Conservation (phyloP, 768 basidiomycete species). For the Hortiboletus flavorubellus region DNA sequence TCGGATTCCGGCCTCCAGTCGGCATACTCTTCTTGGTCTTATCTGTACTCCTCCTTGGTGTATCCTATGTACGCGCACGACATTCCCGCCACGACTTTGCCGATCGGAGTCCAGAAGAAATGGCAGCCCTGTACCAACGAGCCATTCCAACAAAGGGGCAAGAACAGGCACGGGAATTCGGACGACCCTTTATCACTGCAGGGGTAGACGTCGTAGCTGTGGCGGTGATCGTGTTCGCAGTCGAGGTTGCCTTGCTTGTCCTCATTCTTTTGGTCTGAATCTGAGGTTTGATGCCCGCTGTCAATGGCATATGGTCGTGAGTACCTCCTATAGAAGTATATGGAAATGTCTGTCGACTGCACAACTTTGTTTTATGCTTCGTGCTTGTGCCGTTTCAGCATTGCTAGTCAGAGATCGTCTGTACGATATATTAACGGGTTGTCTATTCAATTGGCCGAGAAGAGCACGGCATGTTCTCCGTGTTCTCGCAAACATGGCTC, state of each 20-base stretch:
- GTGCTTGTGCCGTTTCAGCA: background rate
- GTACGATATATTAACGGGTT: constrained; percentile 13
- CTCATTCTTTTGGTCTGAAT: constrained; percentile 45
- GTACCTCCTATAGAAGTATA: background rate
- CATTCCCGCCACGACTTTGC: constrained; percentile 77
- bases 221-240: constrained; percentile 53
- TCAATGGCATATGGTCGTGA: constrained; percentile 10
- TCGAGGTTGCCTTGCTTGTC: constrained; percentile 64
- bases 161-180: constrained; percentile 60
- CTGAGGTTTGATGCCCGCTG: constrained; percentile 9
- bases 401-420: constrained; percentile 11
- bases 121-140: constrained; percentile 25
- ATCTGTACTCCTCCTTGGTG: constrained; percentile 54
- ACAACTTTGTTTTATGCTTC: background rate
- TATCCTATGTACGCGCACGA: constrained; percentile 57
- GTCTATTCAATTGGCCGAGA: constrained; percentile 9
- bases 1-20: constrained; percentile 26
- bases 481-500: background rate
- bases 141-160: constrained; percentile 59
- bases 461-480: constrained; percentile 2
- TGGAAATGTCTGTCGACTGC: background rate
- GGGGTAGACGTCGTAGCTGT: constrained; percentile 68
- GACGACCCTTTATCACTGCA: constrained; percentile 75
- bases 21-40: constrained; percentile 66
- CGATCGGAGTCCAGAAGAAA: constrained; percentile 44